Evolutionary conservation across 345 rosid genomes (phyloP).

Genomic region (Excoecaria agallocha): DNA sequence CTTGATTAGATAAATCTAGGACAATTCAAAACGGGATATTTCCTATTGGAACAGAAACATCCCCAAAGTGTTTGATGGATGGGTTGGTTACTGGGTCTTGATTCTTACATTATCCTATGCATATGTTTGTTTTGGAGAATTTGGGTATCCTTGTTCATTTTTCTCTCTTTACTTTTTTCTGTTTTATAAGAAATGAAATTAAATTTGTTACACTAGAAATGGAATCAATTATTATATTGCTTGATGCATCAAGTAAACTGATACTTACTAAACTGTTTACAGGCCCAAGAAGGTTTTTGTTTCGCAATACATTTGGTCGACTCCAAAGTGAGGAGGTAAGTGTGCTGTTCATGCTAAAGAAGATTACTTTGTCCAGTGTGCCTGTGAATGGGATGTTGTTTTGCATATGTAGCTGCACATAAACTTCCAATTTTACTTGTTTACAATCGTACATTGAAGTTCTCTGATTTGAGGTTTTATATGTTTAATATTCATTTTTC

Average conservation of each 20-base stretch:
- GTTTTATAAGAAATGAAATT: neutral
- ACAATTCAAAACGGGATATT: neutral
- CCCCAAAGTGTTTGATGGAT: neutral
- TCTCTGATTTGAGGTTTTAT: constrained; percentile 8
- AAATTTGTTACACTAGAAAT: neutral
- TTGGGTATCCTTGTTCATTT: neutral
- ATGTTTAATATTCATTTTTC: neutral
- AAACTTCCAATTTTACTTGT: constrained; percentile 5
- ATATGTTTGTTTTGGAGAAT: neutral
- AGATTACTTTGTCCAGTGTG: constrained; percentile 2
- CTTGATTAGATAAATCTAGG: neutral
- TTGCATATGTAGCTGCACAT: neutral
- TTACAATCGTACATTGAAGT: constrained; percentile 1
- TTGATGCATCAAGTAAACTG: constrained; percentile 16
- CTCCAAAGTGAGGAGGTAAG: constrained; percentile 89
- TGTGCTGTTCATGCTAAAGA: constrained; percentile 10
- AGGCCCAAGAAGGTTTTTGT: constrained; percentile 88
- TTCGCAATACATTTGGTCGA: constrained; percentile 74
- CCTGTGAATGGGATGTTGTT: neutral
- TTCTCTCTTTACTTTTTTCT: too few relatives aligned
- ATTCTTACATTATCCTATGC: neutral
- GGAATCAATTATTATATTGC: constrained; percentile 5
- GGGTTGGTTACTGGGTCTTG: neutral
- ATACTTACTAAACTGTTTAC: constrained; percentile 19
- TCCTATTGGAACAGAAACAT: neutral